Evolutionary conservation across 2,329 filamentous ascomycete species (phyloP).

Genomic region (Zymoseptoria crescenta): DNA sequence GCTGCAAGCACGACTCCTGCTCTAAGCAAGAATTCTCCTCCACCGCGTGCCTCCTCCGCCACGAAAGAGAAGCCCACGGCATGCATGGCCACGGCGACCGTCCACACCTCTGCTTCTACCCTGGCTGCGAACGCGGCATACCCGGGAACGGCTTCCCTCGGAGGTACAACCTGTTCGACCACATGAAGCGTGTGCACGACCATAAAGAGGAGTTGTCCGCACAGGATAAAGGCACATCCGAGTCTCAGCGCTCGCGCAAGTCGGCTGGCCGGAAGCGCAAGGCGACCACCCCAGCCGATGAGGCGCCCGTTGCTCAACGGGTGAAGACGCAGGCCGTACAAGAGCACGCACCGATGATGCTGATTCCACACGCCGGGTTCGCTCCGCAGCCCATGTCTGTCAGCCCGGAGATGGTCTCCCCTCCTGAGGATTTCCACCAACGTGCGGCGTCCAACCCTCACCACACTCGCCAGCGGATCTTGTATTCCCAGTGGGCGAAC

Average conservation of each 20-base stretch:
- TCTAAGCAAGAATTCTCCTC: slow-evolving; percentile 86
- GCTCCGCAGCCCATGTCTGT: not conserved
- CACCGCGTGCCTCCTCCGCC: slow-evolving; percentile 85
- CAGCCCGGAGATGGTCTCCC: not conserved
- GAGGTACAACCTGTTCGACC: slow-evolving; percentile 91
- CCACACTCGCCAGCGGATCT: slow-evolving; percentile 9
- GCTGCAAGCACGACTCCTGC: slow-evolving; percentile 80
- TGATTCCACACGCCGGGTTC: slow-evolving; percentile 2
- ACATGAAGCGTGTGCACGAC: slow-evolving; percentile 90
- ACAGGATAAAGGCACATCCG: slow-evolving; percentile 4
- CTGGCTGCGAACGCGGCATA: slow-evolving; percentile 76
- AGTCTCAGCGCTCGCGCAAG: slow-evolving; percentile 13
- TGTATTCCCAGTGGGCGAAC: slow-evolving; percentile 22
- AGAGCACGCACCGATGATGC: slow-evolving; percentile 7
- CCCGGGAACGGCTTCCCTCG: slow-evolving; percentile 84
- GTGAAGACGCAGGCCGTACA: slow-evolving; percentile 8
- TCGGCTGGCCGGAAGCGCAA: slow-evolving; percentile 24
- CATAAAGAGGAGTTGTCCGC: slow-evolving; percentile 34
- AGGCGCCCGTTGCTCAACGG: slow-evolving; percentile 16
- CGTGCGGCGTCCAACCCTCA: slow-evolving; percentile 1
- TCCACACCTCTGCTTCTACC: slow-evolving; percentile 80
- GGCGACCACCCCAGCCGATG: slow-evolving; percentile 13
- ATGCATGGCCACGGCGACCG: slow-evolving; percentile 93
- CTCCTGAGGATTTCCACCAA: not conserved
- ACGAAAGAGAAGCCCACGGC: slow-evolving; percentile 91